A percentile compares a stretch with the other conserved stretches of the same genome.
phyloP scores from a whole-genome alignment of 257 asterid genomes.

The Mentha longifolia region DNA sequence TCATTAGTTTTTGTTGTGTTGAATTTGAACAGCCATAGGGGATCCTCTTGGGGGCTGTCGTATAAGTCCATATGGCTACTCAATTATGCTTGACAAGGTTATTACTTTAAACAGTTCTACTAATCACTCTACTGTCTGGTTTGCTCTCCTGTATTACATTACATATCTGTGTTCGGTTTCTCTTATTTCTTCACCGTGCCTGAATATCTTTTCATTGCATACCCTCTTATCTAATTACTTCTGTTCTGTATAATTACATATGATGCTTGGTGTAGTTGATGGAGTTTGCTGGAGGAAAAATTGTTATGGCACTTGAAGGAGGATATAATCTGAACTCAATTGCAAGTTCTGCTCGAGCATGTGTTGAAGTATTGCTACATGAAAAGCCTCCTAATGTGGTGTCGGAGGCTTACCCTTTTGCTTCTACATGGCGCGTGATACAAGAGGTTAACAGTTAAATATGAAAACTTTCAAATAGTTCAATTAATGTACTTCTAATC shows the following conservation, averaged over 20 bases:
- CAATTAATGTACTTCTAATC: background rate
- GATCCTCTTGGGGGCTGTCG: conserved; percentile 97
- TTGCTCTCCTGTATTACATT: background rate
- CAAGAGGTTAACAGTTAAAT: conserved; percentile 49
- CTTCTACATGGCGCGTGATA: conserved; percentile 89
- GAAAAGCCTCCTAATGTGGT: conserved; percentile 60
- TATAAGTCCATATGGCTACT: conserved; percentile 84
- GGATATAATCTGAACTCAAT: conserved; percentile 85
- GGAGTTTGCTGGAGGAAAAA: conserved; percentile 87
- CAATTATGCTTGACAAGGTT: conserved; percentile 88
- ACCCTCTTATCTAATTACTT: background rate
- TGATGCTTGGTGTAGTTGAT: conserved; percentile 56
- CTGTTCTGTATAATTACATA: background rate
- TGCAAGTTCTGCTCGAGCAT: conserved; percentile 78
- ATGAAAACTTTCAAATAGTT: conserved; percentile 12
- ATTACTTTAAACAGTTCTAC: conserved; percentile 28
- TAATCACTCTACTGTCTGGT: conserved; percentile 18
- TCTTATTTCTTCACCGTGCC: conserved; percentile 18
- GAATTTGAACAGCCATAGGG: conserved; percentile 63
- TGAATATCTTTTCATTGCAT: background rate
- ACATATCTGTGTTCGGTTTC: background rate
- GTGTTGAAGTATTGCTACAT: conserved; percentile 71
- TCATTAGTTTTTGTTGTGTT: conserved; percentile 30
- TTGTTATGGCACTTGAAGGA: conserved; percentile 98
- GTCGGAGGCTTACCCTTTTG: conserved; percentile 68